phyloP scores from a whole-genome alignment of 2,329 filamentous ascomycete species.

The Microdochium paspali region DNA sequence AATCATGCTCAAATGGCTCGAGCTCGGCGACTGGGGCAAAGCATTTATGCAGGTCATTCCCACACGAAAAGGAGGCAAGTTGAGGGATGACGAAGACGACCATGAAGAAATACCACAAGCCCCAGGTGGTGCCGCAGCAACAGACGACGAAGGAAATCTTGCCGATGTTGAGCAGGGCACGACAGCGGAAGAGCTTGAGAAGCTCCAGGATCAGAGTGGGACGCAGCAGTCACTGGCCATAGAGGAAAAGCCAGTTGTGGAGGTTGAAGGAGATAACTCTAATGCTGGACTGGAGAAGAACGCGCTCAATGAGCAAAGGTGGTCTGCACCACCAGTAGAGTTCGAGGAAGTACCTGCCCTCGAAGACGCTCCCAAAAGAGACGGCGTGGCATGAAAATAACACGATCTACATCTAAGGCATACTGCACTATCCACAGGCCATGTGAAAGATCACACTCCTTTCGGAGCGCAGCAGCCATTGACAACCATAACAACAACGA shows the following conservation, averaged over 20 bases:
- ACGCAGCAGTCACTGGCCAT: not conserved
- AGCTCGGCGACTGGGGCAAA: conserved; percentile 81
- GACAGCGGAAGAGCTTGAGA: not conserved
- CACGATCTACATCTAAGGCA: no score
- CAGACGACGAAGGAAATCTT: not conserved
- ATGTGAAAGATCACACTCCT: no score
- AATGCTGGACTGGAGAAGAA: conserved; percentile 11
- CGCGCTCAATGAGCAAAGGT: conserved; percentile 9
- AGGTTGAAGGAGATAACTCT: conserved; percentile 11
- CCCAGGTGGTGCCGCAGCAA: not conserved
- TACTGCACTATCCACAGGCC: no score
- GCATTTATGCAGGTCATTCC: conserved; percentile 86
- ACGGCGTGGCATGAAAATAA: not conserved
- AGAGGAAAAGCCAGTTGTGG: not conserved
- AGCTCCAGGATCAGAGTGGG: no score
- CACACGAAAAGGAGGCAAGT: conserved; percentile 71
- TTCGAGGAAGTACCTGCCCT: conserved; percentile 2
- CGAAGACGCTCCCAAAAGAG: not conserved
- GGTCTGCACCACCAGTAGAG: conserved; percentile 11
- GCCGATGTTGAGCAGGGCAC: not conserved
- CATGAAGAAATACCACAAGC: conserved; percentile 4
- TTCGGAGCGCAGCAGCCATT: no score
- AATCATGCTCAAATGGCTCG: conserved; percentile 91
- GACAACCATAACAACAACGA: not conserved
- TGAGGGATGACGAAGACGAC: conserved; percentile 32